These are phyloP conservation scores for Elongisporangium undulatum DNA, from an alignment of 352 stramenopile species.

Conservation along the genomic window DNA sequence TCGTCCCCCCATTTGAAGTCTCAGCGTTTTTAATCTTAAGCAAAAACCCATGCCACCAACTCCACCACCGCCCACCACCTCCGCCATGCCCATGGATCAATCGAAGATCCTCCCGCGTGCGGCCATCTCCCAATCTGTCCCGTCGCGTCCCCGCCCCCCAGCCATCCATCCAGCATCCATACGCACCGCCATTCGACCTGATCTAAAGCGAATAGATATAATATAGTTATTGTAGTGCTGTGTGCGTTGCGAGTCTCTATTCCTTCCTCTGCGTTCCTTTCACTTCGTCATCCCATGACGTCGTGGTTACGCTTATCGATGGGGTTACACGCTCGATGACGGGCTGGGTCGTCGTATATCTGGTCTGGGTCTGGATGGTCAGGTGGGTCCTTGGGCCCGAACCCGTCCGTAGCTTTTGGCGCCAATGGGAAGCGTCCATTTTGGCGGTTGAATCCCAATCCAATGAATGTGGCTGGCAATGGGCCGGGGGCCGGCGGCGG, in stretches of 20 bases:
- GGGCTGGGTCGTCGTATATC: background rate
- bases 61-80: background rate
- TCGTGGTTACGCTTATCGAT: too few relatives aligned
- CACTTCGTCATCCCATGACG: too few relatives aligned
- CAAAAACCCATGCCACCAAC: background rate
- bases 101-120: background rate
- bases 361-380: background rate
- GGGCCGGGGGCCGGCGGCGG: conserved; percentile 6
- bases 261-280: too few relatives aligned
- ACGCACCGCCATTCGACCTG: background rate
- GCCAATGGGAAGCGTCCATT: background rate
- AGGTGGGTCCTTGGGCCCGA: too few relatives aligned
- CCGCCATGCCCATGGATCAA: background rate
- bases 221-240: background rate
- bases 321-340: too few relatives aligned
- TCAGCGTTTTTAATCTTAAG: background rate
- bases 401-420: background rate
- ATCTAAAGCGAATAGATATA: background rate
- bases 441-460: background rate
- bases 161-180: background rate
- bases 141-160: background rate
- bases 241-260: too few relatives aligned
- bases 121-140: background rate
- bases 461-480: conserved; percentile 1
- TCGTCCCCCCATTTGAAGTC: background rate